Percentiles rank a stretch among this genome's conserved stretches.
These are phyloP conservation scores for Cyclocybe cylindracea DNA, from an alignment of 768 basidiomycete species.

Conservation along the genomic window DNA sequence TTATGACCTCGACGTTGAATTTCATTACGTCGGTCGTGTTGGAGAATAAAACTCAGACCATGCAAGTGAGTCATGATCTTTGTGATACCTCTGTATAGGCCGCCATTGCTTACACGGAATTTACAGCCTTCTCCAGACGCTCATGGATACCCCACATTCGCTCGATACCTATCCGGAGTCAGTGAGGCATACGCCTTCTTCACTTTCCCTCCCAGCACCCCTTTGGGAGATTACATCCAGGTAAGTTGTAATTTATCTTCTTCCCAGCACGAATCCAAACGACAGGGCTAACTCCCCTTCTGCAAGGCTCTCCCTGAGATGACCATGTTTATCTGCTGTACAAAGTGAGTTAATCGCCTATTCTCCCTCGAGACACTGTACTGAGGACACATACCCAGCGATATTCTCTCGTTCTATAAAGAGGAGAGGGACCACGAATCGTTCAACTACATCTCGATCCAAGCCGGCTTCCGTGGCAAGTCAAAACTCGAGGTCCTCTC, in stretches of 20 bases:
- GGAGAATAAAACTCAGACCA: slow-evolving; percentile 11
- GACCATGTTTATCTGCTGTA: slow-evolving; percentile 29
- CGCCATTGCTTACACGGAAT: background rate
- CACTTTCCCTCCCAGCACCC: slow-evolving; percentile 33
- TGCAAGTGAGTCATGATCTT: slow-evolving; percentile 4
- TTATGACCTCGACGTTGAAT: slow-evolving; percentile 36
- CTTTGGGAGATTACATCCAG: slow-evolving; percentile 28
- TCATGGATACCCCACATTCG: slow-evolving; percentile 19
- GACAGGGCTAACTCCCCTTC: background rate
- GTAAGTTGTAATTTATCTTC: background rate
- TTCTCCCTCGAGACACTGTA: too few species aligned
- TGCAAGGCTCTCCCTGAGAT: slow-evolving; percentile 37
- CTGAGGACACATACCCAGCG: slow-evolving; percentile 22
- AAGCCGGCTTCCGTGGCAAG: slow-evolving; percentile 21
- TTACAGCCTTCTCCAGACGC: slow-evolving; percentile 13
- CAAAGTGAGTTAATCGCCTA: slow-evolving; percentile 31
- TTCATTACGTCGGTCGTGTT: slow-evolving; percentile 29
- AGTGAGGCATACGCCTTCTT: slow-evolving; percentile 35
- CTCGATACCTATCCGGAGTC: slow-evolving; percentile 31
- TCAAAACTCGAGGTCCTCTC: slow-evolving; percentile 28
- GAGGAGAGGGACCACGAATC: slow-evolving; percentile 37
- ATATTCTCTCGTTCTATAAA: slow-evolving; percentile 42
- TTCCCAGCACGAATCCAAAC: too few species aligned
- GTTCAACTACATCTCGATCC: slow-evolving; percentile 34
- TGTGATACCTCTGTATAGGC: background rate